A percentile compares a stretch with the other conserved stretches of the same genome.
phyloP scores from a whole-genome alignment of 1,139 yeast species.

The Magnusiomyces tetraspermus region DNA sequence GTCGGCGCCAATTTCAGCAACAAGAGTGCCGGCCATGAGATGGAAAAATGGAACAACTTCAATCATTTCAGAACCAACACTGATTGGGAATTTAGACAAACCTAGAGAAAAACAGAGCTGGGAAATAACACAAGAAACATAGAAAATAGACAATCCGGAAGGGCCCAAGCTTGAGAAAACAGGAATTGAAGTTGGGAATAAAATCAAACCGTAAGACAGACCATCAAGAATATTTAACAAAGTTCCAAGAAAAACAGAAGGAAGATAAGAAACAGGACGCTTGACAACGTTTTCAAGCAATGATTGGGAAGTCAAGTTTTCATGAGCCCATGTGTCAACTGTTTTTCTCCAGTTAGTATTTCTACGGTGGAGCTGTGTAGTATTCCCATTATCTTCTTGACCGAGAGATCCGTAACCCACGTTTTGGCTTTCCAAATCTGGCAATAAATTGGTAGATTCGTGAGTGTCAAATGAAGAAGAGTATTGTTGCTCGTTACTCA shows the following conservation, averaged over 20 bases:
- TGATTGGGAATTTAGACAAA: constrained; percentile 79
- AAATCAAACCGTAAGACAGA: constrained; percentile 91
- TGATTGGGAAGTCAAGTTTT: constrained; percentile 11
- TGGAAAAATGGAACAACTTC: constrained; percentile 97
- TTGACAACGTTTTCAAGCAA: constrained; percentile 14
- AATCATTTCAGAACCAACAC: constrained; percentile 96
- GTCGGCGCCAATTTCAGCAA: constrained; percentile 45
- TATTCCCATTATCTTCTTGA: neutral
- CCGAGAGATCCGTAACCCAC: neutral
- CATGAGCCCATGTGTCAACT: constrained; percentile 9
- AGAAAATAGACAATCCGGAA: constrained; percentile 87
- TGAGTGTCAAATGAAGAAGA: neutral
- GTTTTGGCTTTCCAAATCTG: neutral
- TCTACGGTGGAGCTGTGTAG: neutral
- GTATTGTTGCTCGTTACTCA: neutral
- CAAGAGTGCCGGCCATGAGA: constrained; percentile 75
- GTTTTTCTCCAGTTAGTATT: constrained; percentile 1
- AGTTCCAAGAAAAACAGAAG: constrained; percentile 78
- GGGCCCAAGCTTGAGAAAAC: constrained; percentile 73
- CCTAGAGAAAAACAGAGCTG: constrained; percentile 85
- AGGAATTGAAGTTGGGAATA: constrained; percentile 82
- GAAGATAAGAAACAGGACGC: constrained; percentile 44
- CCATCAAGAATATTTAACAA: constrained; percentile 85
- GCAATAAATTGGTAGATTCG: neutral
- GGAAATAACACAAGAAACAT: constrained; percentile 77